Evolutionary conservation across 352 stramenopile species (phyloP).

Genomic region (Elongisporangium anandrum): DNA sequence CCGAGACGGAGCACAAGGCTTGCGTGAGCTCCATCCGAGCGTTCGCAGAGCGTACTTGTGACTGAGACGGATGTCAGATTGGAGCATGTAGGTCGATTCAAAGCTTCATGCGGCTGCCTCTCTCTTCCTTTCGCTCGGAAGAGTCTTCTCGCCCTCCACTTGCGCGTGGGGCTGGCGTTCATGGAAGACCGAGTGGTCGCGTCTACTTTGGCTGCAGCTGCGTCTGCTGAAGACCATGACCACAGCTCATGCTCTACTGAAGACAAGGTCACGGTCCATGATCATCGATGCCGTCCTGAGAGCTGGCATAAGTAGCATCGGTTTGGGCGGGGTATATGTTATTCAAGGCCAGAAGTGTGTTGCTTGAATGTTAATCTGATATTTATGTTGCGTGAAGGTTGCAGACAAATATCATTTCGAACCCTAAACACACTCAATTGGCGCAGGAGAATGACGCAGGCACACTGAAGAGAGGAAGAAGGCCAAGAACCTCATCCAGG

Average conservation of each 20-base stretch:
- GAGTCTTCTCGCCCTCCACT: background rate
- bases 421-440: background rate
- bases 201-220: too few species aligned
- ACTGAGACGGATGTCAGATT: too few species aligned
- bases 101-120: background rate
- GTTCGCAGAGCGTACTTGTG: background rate
- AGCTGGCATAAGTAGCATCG: too few species aligned
- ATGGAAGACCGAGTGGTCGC: background rate
- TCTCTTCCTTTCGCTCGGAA: background rate
- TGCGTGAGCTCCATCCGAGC: background rate
- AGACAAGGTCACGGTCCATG: too few species aligned
- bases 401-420: constrained; percentile 2
- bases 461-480: constrained; percentile 13
- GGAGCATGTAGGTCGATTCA: too few species aligned
- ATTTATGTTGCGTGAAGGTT: background rate
- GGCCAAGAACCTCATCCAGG: constrained; percentile 20
- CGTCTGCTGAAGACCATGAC: background rate
- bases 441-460: constrained; percentile 1
- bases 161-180: background rate
- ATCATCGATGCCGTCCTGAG: too few species aligned
- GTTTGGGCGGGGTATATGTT: too few species aligned
- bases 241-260: too few species aligned
- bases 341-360: too few species aligned
- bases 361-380: constrained; percentile 1
- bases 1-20: background rate